Evolutionary conservation across 169 alveolate genomes (phyloP), one percentile per base, ranked within the genome.

Genomic region (Babesia sp.): DNA sequence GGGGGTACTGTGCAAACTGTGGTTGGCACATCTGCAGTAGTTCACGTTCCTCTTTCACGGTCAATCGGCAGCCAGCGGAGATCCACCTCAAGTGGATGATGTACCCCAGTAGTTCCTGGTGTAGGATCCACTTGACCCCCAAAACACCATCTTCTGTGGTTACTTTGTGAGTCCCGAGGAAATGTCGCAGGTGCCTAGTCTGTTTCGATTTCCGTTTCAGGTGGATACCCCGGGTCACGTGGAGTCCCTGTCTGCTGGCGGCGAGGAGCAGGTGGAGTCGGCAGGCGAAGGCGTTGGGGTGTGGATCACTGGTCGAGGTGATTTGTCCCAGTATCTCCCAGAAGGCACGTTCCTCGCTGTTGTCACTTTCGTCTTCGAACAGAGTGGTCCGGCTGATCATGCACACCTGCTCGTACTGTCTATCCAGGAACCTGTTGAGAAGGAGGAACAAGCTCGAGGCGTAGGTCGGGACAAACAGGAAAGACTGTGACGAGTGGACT

Each of bases 51-150:
- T 86, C 92, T n/a, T 86, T 83, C 0, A 85, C 29, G 2, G 88
- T 34, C n/a, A 86, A 67, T 16, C 86, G 58, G 24, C 92, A 86
- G 9, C 90, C 90, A 12, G 91, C 91, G 28, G 91, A 83, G 12
- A 86, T 84, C 14, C 18, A 48, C 61, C 86, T 37, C 51, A 74
- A 59, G 45, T 75, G 63, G 34, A 31, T 8, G 0, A 76, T 42
- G 66, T 86, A 86, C 4, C 72, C 66, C 55, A 58, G 6, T 50
- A 79, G 44, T 60, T 79, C 83, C 56, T 79, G 54, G 53, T 70
- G 83, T 22, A 79, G 63, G 37, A 45, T 34, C 87, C 87, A 79
- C 48, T 79, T 79, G 36, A 79, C 59, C 46, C 26, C 53, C 33
- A 50, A 24, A 12, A 26, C 66, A 8, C 69, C 76, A n/a, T 29